Percentiles rank a stretch among this genome's conserved stretches.
Conservation (phyloP, 2,329 filamentous ascomycete genomes). For the Mycosphaerella arachidis region DNA sequence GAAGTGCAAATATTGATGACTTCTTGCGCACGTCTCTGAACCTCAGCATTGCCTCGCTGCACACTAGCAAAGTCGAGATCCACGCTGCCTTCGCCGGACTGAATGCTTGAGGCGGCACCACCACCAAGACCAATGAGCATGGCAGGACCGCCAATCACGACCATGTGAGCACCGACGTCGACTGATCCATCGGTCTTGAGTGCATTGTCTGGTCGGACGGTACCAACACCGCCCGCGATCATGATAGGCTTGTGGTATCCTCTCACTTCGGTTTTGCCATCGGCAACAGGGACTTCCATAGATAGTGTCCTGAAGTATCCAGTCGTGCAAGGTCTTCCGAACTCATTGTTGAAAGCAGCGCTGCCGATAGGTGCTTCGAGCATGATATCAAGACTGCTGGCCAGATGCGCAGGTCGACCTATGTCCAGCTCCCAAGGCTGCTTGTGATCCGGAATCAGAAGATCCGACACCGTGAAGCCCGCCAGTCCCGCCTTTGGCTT, state of each 20-base stretch:
- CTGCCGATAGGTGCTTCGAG: conserved; percentile 92
- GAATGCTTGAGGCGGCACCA: conserved; percentile 86
- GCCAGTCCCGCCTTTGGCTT: conserved; percentile 86
- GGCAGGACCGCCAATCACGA: conserved; percentile 90
- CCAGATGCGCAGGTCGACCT: conserved; percentile 85
- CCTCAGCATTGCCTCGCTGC: conserved; percentile 93
- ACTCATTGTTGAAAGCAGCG: conserved; percentile 96
- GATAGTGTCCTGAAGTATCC: conserved; percentile 91
- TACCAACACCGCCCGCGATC: conserved; percentile 93
- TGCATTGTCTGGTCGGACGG: conserved; percentile 83
- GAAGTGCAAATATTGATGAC: conserved; percentile 93
- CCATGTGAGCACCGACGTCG: conserved; percentile 78
- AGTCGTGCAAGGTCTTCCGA: conserved; percentile 80
- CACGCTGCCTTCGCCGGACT: conserved; percentile 80
- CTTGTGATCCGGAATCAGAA: conserved; percentile 76
- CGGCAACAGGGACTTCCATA: conserved; percentile 58
- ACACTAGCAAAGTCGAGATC: conserved; percentile 97
- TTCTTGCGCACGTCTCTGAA: conserved; percentile 92
- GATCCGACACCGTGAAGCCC: conserved; percentile 92
- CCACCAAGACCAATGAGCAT: conserved; percentile 98
- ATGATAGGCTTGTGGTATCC: conserved; percentile 99
- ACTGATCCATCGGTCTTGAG: conserved; percentile 78
- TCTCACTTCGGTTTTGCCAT: conserved; percentile 65
- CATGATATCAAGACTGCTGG: conserved; percentile 95
- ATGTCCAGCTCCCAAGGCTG: conserved; percentile 90